Evolutionary conservation across 1,284 basidiomycete genomes (phyloP).

Genomic region (Cryptococcus wingfieldii): DNA sequence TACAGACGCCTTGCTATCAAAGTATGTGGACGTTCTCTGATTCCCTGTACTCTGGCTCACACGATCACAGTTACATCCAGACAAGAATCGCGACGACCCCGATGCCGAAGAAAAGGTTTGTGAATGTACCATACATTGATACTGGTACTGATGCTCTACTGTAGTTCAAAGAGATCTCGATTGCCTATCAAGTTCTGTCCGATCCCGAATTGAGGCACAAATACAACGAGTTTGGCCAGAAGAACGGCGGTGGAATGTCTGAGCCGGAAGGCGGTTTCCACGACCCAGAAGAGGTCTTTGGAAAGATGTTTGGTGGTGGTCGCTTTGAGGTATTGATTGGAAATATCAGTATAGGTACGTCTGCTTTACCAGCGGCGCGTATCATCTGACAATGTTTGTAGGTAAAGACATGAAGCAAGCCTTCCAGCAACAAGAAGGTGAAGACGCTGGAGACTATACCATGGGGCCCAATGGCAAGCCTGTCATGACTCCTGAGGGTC

Average conservation of each 20-base stretch:
- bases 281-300: slow-evolving; percentile 85
- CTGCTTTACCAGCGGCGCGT: background rate
- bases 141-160: background rate
- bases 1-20: slow-evolving; percentile 94
- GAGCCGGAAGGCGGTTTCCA: slow-evolving; percentile 44
- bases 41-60: background rate
- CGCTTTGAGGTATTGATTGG: slow-evolving; percentile 53
- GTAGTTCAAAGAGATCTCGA: slow-evolving; percentile 76
- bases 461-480: slow-evolving; percentile 47
- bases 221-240: slow-evolving; percentile 75
- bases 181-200: slow-evolving; percentile 79
- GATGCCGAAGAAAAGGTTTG: slow-evolving; percentile 73
- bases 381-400: slow-evolving; percentile 56
- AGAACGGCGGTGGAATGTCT: slow-evolving; percentile 45
- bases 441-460: slow-evolving; percentile 48
- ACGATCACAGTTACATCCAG: slow-evolving; percentile 50
- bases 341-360: slow-evolving; percentile 49
- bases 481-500: slow-evolving; percentile 74
- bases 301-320: slow-evolving; percentile 73
- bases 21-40: slow-evolving; percentile 48
- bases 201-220: slow-evolving; percentile 79
- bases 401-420: slow-evolving; percentile 98
- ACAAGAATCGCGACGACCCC: slow-evolving; percentile 83
- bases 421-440: slow-evolving; percentile 80
- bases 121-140: background rate